A percentile compares a stretch with the other conserved stretches of the same genome.
Evolutionary conservation across 73 alveolate genomes (phyloP).

Genomic region (Blepharisma stoltei): DNA sequence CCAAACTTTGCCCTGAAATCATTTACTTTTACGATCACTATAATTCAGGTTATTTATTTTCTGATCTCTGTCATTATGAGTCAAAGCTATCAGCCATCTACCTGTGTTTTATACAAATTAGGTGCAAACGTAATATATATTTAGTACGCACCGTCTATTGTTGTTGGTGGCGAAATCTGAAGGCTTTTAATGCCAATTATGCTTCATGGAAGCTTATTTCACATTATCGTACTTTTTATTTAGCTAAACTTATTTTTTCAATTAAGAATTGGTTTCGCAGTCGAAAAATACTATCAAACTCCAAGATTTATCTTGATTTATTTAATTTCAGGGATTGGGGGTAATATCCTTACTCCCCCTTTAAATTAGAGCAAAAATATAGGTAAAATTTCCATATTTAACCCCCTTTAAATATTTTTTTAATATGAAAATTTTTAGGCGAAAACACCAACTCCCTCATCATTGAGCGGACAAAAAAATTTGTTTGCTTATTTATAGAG

Average conservation of each 20-base stretch:
- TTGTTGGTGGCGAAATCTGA: not conserved
- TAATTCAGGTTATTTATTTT: not conserved
- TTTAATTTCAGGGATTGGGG: slow-evolving; percentile 13
- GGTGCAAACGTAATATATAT: slow-evolving; percentile 6
- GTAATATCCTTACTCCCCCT: slow-evolving; percentile 1
- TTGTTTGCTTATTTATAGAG: too few species aligned
- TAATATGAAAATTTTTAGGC: too few species aligned
- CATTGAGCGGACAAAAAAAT: too few species aligned
- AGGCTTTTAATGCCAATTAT: slow-evolving; percentile 3
- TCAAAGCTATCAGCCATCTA: not conserved
- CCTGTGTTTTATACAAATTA: not conserved
- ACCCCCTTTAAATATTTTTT: too few species aligned
- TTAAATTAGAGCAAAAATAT: too few species aligned
- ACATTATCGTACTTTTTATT: not conserved
- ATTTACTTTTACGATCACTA: not conserved
- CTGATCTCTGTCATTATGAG: not conserved
- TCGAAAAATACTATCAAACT: not conserved
- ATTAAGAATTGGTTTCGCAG: slow-evolving; percentile 6
- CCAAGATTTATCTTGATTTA: not conserved
- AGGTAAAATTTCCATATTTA: too few species aligned
- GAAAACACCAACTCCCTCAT: too few species aligned
- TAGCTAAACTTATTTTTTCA: slow-evolving; percentile 10
- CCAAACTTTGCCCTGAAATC: not conserved
- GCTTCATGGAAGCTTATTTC: slow-evolving; percentile 25
- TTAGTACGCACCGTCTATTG: not conserved